A percentile compares a stretch with the other conserved stretches of the same genome.
phyloP scores from a whole-genome alignment of 2,329 filamentous ascomycete species.

The Aspergillus fischeri region DNA sequence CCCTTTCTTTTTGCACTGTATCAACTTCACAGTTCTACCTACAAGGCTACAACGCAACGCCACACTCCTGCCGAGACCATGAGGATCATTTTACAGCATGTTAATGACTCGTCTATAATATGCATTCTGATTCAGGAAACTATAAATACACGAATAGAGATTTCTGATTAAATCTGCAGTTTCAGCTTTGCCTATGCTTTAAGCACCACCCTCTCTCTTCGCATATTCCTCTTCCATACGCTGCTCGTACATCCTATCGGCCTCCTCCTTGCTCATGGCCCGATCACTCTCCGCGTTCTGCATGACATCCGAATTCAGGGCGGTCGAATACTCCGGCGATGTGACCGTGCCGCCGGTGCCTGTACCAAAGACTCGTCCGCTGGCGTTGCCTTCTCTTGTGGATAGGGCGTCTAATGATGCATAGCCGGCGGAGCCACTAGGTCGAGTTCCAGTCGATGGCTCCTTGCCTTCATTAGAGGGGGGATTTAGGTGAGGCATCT shows the following conservation, averaged over 20 bases:
- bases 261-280: conserved; percentile 39
- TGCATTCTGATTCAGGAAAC: background rate
- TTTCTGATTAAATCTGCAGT: background rate
- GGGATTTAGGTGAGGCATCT: conserved; percentile 11
- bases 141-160: background rate
- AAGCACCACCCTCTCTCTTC: conserved; percentile 43
- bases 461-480: conserved; percentile 5
- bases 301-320: conserved; percentile 9
- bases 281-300: conserved; percentile 17
- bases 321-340: conserved; percentile 13
- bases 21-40: background rate
- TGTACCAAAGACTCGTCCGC: conserved; percentile 12
- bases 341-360: conserved; percentile 14
- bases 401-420: conserved; percentile 12
- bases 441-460: background rate
- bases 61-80: background rate
- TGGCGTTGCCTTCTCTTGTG: conserved; percentile 8
- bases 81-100: background rate
- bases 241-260: conserved; percentile 42
- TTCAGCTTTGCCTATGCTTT: conserved; percentile 1
- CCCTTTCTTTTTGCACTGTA: background rate
- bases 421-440: conserved; percentile 15
- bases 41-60: background rate
- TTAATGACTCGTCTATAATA: background rate
- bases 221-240: conserved; percentile 47